Evolutionary conservation across 371 early-diverging fungal species (phyloP).

Genomic region (Dentiscutata heterogama): DNA sequence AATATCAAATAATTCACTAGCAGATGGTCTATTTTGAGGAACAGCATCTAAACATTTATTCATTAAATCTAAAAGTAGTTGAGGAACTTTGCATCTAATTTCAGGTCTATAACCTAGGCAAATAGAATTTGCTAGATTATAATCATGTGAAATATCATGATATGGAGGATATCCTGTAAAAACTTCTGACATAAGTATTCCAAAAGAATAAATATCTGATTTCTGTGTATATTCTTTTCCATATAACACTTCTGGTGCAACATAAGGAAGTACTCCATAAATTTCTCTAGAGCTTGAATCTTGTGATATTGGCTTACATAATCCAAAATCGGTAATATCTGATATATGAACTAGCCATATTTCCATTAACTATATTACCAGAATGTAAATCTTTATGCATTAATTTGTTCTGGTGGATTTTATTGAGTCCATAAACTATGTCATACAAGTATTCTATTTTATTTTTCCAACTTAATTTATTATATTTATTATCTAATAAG

Average conservation of each 20-base stretch:
- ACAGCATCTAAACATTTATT: too few relatives aligned
- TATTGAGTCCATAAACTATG: background rate
- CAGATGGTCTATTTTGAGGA: too few relatives aligned
- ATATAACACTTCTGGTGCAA: constrained; percentile 6
- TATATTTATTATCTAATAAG: background rate
- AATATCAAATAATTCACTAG: too few relatives aligned
- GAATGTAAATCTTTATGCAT: constrained; percentile 14
- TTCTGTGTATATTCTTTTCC: too few relatives aligned
- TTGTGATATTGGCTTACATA: background rate
- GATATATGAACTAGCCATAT: background rate
- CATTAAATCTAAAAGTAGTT: too few relatives aligned
- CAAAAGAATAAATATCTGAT: constrained; percentile 31
- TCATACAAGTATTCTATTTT: background rate
- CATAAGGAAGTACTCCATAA: constrained; percentile 17
- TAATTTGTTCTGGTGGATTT: background rate
- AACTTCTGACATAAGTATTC: constrained; percentile 20
- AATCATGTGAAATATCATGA: background rate
- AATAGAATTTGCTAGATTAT: too few relatives aligned
- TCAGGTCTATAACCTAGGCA: too few relatives aligned
- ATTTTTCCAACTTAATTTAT: constrained; percentile 10
- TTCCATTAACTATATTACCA: background rate
- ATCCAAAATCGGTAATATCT: background rate
- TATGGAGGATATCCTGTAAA: constrained; percentile 1
- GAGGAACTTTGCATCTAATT: too few relatives aligned
- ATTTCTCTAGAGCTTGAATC: background rate